Percentiles rank a stretch among this genome's conserved stretches.
Evolutionary conservation across 345 rosid genomes (phyloP).

Genomic region (Pistacia vera): DNA sequence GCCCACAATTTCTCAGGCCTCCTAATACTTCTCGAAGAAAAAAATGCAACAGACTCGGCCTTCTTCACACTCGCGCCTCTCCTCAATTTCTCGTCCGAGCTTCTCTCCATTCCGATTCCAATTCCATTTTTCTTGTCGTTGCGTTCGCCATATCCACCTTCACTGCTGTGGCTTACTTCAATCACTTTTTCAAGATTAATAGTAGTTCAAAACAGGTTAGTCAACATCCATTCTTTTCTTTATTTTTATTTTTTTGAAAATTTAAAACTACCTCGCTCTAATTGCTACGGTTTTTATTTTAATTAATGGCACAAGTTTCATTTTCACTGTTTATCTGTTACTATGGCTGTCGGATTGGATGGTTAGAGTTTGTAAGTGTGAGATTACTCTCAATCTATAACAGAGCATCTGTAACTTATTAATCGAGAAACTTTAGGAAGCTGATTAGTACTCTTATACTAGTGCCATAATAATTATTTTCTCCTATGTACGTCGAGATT

Average conservation of each 20-base stretch:
- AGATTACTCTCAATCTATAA: too few species aligned
- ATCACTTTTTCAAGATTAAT: conserved; percentile 25
- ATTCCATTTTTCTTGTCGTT: conserved; percentile 48
- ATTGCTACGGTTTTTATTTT: background rate
- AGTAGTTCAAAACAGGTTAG: conserved; percentile 41
- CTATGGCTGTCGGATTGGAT: too few species aligned
- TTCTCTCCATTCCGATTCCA: conserved; percentile 47
- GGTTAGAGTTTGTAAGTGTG: too few species aligned
- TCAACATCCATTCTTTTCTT: too few species aligned
- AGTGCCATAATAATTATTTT: background rate
- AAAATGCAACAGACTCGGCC: conserved; percentile 25
- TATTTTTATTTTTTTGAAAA: too few species aligned
- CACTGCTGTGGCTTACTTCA: conserved; percentile 60
- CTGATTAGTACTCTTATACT: background rate
- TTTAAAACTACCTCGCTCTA: too few species aligned
- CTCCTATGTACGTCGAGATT: too few species aligned
- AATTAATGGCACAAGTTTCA: too few species aligned
- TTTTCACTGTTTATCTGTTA: too few species aligned
- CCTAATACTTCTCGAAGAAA: conserved; percentile 38
- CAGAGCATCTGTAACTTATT: background rate
- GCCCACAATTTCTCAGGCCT: conserved; percentile 53
- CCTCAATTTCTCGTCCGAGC: conserved; percentile 48
- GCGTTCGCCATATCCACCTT: conserved; percentile 51
- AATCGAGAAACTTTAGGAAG: background rate
- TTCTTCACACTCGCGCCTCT: conserved; percentile 26